Percentiles rank a stretch among this genome's conserved stretches.
phyloP scores from a whole-genome alignment of 306 rosid species.

The Fragaria vesca region DNA sequence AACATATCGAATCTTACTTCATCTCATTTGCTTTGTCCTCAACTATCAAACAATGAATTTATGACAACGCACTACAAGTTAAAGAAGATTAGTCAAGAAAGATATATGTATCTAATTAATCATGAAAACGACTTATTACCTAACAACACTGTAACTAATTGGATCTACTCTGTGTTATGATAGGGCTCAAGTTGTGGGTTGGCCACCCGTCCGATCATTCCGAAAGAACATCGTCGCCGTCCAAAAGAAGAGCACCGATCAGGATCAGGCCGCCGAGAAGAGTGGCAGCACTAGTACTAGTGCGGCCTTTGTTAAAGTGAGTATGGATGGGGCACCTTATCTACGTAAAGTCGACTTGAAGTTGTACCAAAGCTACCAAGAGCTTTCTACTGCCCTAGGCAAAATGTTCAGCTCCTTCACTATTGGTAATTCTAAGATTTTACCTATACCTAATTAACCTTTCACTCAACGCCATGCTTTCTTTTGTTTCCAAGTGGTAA shows the following conservation, averaged over 20 bases:
- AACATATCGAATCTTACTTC: slow-evolving; percentile 63
- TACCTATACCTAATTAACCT: background rate
- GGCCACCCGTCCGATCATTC: slow-evolving; percentile 89
- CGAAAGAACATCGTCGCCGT: slow-evolving; percentile 61
- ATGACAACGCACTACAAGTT: slow-evolving; percentile 15
- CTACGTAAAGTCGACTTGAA: slow-evolving; percentile 82
- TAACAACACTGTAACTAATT: background rate
- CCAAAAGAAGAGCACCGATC: slow-evolving; percentile 34
- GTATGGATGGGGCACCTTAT: slow-evolving; percentile 95
- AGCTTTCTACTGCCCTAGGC: slow-evolving; percentile 66
- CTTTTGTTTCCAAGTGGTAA: background rate
- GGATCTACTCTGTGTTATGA: background rate
- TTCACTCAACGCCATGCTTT: background rate
- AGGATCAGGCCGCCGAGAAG: slow-evolving; percentile 21
- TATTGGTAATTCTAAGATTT: slow-evolving; percentile 29
- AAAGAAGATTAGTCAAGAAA: background rate
- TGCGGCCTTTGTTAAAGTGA: slow-evolving; percentile 73
- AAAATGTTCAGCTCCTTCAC: slow-evolving; percentile 89
- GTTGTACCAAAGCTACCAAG: slow-evolving; percentile 68
- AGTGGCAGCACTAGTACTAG: slow-evolving; percentile 2
- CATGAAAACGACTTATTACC: background rate
- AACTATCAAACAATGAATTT: slow-evolving; percentile 31
- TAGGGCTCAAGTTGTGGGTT: slow-evolving; percentile 91
- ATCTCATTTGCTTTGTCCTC: slow-evolving; percentile 22
- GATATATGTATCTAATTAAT: too few species aligned